These are phyloP conservation scores for Diaporthe australafricana DNA, from an alignment of 2,329 filamentous ascomycete genomes.

Conservation along the genomic window DNA sequence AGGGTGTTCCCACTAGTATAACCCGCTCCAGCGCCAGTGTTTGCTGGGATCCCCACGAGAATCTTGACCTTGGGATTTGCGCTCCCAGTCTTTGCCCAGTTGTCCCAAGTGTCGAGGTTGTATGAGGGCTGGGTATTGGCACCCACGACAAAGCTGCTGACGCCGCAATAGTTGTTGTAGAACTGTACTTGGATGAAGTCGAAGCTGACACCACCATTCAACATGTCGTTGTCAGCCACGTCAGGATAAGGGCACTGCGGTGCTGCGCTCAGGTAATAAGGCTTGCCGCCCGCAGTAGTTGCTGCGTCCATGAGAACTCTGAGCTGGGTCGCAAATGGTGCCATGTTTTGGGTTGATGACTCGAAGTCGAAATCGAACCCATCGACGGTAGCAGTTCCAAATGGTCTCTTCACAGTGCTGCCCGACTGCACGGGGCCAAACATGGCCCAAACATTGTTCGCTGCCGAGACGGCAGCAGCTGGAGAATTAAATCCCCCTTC, in stretches of 20 bases:
- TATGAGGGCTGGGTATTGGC: conserved; percentile 61
- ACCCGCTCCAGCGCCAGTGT: conserved; percentile 64
- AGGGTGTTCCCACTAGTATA: conserved; percentile 64
- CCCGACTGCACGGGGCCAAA: conserved; percentile 69
- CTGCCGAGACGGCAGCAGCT: conserved; percentile 63
- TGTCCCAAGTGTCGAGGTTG: conserved; percentile 74
- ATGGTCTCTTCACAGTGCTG: conserved; percentile 68
- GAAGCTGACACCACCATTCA: conserved; percentile 64
- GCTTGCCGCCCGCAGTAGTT: conserved; percentile 57
- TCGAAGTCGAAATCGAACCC: conserved; percentile 86
- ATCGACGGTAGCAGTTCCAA: conserved; percentile 73
- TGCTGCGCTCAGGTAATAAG: conserved; percentile 71
- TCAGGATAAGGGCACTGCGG: conserved; percentile 78
- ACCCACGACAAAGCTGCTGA: conserved; percentile 61
- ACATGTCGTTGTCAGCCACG: conserved; percentile 65
- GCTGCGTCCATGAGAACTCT: conserved; percentile 66
- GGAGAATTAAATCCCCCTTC: conserved; percentile 74
- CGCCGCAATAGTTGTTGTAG: conserved; percentile 76
- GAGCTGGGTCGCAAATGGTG: conserved; percentile 69
- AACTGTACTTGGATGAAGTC: conserved; percentile 75
- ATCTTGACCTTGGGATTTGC: conserved; percentile 71
- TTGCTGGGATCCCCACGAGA: conserved; percentile 70
- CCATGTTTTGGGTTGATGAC: conserved; percentile 67
- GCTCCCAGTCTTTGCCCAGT: conserved; percentile 69
- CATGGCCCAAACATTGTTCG: conserved; percentile 75